These are phyloP conservation scores for Ophiocordyceps unilateralis DNA, from an alignment of 2,329 filamentous ascomycete species.

Conservation along the genomic window DNA sequence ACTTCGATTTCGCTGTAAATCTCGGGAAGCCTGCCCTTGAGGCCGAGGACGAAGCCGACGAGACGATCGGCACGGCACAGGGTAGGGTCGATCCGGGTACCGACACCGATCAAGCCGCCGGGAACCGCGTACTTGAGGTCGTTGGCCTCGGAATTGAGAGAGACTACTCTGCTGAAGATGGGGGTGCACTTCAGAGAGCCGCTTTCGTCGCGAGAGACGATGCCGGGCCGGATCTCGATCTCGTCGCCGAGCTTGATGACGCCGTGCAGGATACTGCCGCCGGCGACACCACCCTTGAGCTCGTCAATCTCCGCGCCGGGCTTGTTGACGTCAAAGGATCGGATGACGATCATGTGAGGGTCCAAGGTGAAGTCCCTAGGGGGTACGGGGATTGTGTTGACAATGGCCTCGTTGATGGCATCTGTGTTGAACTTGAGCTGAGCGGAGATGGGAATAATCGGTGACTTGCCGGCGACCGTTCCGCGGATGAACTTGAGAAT, in stretches of 20 bases:
- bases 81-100: slow-evolving; percentile 91
- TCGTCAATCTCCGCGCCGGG: slow-evolving; percentile 97
- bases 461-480: slow-evolving; percentile 85
- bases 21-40: slow-evolving; percentile 81
- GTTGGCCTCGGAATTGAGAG: slow-evolving; percentile 94
- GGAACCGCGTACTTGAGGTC: slow-evolving; percentile 97
- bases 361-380: slow-evolving; percentile 78
- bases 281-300: slow-evolving; percentile 94
- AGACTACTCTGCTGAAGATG: slow-evolving; percentile 89
- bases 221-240: slow-evolving; percentile 97
- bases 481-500: slow-evolving; percentile 98
- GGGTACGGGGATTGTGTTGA: slow-evolving; percentile 88
- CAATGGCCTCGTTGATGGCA: slow-evolving; percentile 88
- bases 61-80: slow-evolving; percentile 98
- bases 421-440: slow-evolving; percentile 99
- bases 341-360: slow-evolving; percentile 97
- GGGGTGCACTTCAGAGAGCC: slow-evolving; percentile 92
- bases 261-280: slow-evolving; percentile 91
- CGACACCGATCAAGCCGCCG: slow-evolving; percentile 94
- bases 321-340: slow-evolving; percentile 99
- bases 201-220: slow-evolving; percentile 86
- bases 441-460: slow-evolving; percentile 91
- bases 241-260: slow-evolving; percentile 94
- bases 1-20: slow-evolving; percentile 98
- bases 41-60: slow-evolving; percentile 91